Evolutionary conservation across 805 yeast genomes (phyloP), one percentile per base, ranked within the genome.

Genomic region (Ascoidea asiatica): DNA sequence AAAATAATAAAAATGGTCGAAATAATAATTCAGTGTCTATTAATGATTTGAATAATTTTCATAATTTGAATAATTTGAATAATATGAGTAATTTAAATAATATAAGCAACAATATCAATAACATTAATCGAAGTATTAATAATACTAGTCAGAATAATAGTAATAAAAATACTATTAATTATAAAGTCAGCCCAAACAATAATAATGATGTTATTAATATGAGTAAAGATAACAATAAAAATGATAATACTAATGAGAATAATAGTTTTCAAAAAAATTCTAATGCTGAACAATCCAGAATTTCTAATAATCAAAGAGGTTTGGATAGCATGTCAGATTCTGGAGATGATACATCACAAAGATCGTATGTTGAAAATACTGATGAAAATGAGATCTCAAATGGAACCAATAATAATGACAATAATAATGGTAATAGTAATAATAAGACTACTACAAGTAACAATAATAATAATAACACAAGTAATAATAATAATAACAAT

Each of bases 121-220:
- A 29, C 15, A 11, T 15, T 11, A 29, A 29, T 29, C 15, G 15
- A 29, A 29, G 15, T 29, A 11, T 15, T 29, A 29, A 15, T 29
- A 19, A 17, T 21, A 21, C 21, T 37, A 19, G 21, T 38, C 13
- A 29, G 1, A 41, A 41, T 41, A 41, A 35, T 19, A 36, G 39
- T 5, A 17, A 17, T 21, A 20, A 20, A 5, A 33, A 13, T 18
- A 40, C n/a, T 21, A 39, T 8, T 5, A 20, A 43, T 38, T 49
- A 45, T 43, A 43, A 37, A 43, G 45, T 18, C 43, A 23, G 19
- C 41, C 44, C 4, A 43, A n/a, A 33, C 48, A 40, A 18, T 44
- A 19, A 15, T 37, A 23, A 23, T 41, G 5, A 7, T 43, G 19
- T n/a, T 33, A 21, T 7, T 41, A 45, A 15, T 38, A 22, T 5